Evolutionary conservation across 179 eudicot genomes (phyloP).

Genomic region (Beta corolliflora): DNA sequence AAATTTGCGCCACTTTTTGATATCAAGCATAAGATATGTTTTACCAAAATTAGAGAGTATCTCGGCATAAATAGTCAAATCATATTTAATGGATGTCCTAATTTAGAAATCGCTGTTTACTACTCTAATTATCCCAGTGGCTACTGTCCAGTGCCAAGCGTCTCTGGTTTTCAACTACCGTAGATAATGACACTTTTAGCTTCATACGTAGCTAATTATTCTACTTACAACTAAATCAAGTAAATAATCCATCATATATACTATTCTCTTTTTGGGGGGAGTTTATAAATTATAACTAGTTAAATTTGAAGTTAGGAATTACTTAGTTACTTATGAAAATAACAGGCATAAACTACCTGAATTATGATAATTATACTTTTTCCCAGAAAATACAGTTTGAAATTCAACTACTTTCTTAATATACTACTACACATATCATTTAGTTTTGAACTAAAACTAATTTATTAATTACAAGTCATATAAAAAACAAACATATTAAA

Average conservation of each 20-base stretch:
- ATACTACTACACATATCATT: no score
- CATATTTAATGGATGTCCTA: constrained; percentile 13
- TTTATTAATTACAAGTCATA: no score
- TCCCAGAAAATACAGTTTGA: no score
- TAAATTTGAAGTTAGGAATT: background rate
- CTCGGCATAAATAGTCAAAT: background rate
- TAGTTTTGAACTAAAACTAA: no score
- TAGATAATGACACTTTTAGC: constrained; percentile 4
- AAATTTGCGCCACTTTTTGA: constrained; percentile 2
- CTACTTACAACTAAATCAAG: background rate
- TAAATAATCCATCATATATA: no score
- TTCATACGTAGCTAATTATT: constrained; percentile 4
- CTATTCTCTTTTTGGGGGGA: no score
- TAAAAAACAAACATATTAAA: no score
- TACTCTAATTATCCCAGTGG: background rate
- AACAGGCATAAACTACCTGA: no score
- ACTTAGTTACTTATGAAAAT: no score
- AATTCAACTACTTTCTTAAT: no score
- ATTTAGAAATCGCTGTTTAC: background rate
- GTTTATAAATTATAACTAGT: no score
- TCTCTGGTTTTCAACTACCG: background rate
- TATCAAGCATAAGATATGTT: background rate
- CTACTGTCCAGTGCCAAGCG: background rate
- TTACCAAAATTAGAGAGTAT: constrained; percentile 3
- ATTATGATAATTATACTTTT: no score